Percentiles rank a stretch among this genome's conserved stretches.
phyloP scores from a whole-genome alignment of 805 yeast genomes.

The Candida wancherniae region DNA sequence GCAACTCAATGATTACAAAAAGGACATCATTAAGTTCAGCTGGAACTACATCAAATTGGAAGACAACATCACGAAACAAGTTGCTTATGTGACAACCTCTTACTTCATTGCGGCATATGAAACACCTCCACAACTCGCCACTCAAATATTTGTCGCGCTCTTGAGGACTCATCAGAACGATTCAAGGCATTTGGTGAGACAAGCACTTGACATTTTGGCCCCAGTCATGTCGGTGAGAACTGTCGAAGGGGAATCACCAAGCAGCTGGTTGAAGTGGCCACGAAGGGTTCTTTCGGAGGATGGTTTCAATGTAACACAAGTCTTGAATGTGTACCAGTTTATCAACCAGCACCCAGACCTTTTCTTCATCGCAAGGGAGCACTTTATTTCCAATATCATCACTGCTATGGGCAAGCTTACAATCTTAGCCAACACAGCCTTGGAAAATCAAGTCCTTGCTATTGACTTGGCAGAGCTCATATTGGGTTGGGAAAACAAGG shows the following conservation, averaged over 20 bases:
- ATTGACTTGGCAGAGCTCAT: conserved; percentile 86
- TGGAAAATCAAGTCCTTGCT: conserved; percentile 80
- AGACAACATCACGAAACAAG: conserved; percentile 83
- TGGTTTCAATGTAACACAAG: conserved; percentile 81
- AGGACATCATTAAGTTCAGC: conserved; percentile 85
- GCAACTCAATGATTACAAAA: conserved; percentile 55
- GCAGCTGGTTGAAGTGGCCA: conserved; percentile 90
- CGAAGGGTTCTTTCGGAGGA: conserved; percentile 88
- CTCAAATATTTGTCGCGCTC: conserved; percentile 88
- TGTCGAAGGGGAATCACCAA: conserved; percentile 47
- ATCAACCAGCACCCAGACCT: conserved; percentile 80
- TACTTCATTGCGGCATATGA: conserved; percentile 83
- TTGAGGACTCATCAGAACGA: conserved; percentile 82
- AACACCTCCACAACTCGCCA: conserved; percentile 81
- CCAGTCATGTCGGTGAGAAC: conserved; percentile 76
- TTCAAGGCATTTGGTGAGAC: conserved; percentile 75
- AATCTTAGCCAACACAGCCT: conserved; percentile 66
- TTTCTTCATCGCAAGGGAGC: conserved; percentile 82
- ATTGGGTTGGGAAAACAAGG: conserved; percentile 66
- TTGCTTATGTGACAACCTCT: conserved; percentile 86
- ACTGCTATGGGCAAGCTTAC: conserved; percentile 90
- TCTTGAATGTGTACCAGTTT: conserved; percentile 81
- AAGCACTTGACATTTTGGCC: conserved; percentile 82
- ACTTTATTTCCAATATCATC: conserved; percentile 82
- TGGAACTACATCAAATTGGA: conserved; percentile 92